A percentile compares a stretch with the other conserved stretches of the same genome.
Evolutionary conservation across 306 rosid species (phyloP).

Genomic region (Pyrus communis): DNA sequence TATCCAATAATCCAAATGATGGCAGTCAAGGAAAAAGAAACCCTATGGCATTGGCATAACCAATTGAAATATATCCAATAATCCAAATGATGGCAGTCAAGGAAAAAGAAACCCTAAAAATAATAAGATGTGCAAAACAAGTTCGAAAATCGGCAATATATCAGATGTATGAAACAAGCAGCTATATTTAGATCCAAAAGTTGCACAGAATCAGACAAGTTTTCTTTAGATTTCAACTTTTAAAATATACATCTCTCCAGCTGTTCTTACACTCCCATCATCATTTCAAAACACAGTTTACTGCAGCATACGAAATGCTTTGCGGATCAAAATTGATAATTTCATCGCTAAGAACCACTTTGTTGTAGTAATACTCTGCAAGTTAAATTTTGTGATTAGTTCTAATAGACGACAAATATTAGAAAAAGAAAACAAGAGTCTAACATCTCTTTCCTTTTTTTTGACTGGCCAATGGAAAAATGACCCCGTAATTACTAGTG

Average conservation of each 20-base stretch:
- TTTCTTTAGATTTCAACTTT: constrained; percentile 1
- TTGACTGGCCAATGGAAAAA: background rate
- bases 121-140: background rate
- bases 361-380: background rate
- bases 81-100: background rate
- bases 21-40: background rate
- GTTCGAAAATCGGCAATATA: background rate
- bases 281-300: constrained; percentile 19
- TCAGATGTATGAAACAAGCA: background rate
- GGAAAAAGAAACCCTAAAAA: background rate
- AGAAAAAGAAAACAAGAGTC: background rate
- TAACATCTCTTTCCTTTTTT: background rate
- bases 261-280: background rate
- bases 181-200: background rate
- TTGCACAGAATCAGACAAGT: background rate
- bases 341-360: too few species aligned
- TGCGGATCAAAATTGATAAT: too few species aligned
- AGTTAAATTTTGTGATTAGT: background rate
- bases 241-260: constrained; percentile 7
- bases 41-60: background rate
- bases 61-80: background rate
- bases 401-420: background rate
- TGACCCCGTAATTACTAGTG: background rate
- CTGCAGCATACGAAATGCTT: constrained; percentile 12
- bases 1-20: background rate